phyloP scores from a whole-genome alignment of 1,139 yeast species.

The Candida glucosophila region DNA sequence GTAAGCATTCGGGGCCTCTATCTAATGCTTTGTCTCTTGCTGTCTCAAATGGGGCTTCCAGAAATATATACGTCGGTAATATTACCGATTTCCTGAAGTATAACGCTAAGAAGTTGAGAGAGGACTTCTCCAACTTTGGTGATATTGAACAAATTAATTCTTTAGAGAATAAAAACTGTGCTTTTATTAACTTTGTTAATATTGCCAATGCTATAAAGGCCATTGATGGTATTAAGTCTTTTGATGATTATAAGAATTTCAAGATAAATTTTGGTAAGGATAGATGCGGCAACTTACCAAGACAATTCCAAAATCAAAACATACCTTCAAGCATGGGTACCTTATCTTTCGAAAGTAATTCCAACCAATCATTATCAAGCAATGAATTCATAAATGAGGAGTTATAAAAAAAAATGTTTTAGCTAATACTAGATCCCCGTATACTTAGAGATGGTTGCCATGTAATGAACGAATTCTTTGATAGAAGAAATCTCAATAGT shows the following conservation, averaged over 20 bases:
- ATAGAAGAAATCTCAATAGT: too few relatives aligned
- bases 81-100: conserved; percentile 41
- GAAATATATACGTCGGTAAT: conserved; percentile 85
- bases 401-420: too few relatives aligned
- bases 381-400: conserved; percentile 18
- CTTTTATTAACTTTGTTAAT: conserved; percentile 71
- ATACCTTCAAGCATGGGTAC: too few relatives aligned
- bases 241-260: conserved; percentile 46
- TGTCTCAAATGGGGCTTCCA: conserved; percentile 88
- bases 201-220: conserved; percentile 81
- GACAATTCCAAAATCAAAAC: conserved; percentile 34
- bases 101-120: conserved; percentile 46
- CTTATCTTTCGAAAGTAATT: conserved; percentile 12
- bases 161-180: conserved; percentile 72
- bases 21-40: conserved; percentile 75
- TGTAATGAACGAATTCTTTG: too few relatives aligned
- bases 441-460: too few relatives aligned
- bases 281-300: conserved; percentile 81
- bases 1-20: conserved; percentile 86
- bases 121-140: conserved; percentile 69
- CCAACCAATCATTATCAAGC: conserved; percentile 20
- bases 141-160: conserved; percentile 74
- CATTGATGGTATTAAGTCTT: conserved; percentile 50
- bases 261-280: conserved; percentile 84
- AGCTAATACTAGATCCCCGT: too few relatives aligned